Percentiles rank a stretch among this genome's conserved stretches.
These are phyloP conservation scores for Bocquillonia castaneifolia DNA, from an alignment of 441 rosid genomes.

Conservation along the genomic window DNA sequence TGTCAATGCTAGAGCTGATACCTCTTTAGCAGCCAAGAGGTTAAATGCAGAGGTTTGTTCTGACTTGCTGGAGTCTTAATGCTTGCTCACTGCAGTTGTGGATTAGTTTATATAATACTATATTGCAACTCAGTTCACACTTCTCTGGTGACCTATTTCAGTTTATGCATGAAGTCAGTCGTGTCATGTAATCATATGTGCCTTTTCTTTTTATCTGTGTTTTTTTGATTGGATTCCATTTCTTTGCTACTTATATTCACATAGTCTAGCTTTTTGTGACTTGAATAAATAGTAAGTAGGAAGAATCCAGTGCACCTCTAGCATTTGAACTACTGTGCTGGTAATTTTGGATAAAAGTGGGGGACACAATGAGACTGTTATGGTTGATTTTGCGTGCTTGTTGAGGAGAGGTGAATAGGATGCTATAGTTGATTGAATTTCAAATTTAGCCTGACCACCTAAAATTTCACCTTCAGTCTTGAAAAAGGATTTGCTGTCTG, in stretches of 20 bases:
- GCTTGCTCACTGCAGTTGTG: constrained; percentile 1
- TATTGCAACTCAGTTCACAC: background rate
- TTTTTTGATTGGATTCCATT: background rate
- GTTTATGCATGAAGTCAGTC: background rate
- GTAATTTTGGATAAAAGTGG: background rate
- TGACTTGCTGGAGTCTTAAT: constrained; percentile 10
- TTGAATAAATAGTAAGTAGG: background rate
- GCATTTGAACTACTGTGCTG: background rate
- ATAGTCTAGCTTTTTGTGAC: background rate
- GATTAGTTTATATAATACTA: constrained; percentile 11
- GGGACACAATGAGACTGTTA: too few relatives aligned
- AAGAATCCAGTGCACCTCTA: background rate
- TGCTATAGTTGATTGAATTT: background rate
- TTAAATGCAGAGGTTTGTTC: constrained; percentile 67
- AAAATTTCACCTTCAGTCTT: background rate
- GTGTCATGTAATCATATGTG: background rate
- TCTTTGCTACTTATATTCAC: background rate
- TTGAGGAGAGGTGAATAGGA: background rate
- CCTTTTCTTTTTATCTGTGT: background rate
- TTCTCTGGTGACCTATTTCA: background rate
- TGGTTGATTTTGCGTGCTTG: background rate
- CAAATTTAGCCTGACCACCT: background rate
- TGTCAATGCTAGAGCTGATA: constrained; percentile 70
- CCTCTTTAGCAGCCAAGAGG: constrained; percentile 46
- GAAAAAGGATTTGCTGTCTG: too few relatives aligned